Evolutionary conservation across 805 yeast species (phyloP), one percentile per base, ranked within the genome.

Genomic region (Metschnikowia noctiluminum): DNA sequence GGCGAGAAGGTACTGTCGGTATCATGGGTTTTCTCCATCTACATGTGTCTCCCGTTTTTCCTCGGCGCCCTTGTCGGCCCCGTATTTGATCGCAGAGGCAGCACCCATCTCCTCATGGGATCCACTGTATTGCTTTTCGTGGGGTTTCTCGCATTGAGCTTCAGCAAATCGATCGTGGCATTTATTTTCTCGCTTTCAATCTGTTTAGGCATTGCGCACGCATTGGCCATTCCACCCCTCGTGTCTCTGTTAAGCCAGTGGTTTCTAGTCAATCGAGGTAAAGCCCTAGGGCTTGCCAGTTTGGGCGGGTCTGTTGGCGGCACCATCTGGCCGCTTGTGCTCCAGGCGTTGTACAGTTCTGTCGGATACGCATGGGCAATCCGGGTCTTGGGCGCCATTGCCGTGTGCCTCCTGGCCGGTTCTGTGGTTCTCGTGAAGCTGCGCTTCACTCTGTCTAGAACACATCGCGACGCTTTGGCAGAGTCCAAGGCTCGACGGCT

Each of bases 251-350:
- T 84, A 0, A 79, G 83, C 27, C 88, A 85, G 51, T 85, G 87
- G 84, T 85, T 85, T 61, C 65, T 71, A 35, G 66, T 64, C 32
- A 82, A 73, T 56, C 70, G 90, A 56, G 90, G 85, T 1, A 69
- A 74, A 50, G 85, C 83, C 6, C 68, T 81, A 34, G 87, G 89
- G 0, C 54, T 82, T 3, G 84, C 85, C 4, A 79, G 84, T 47
- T 65, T 81, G 9, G 89, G 89, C 2, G 87, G 87, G 1, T 79
- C 86, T 3, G 63, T 81, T 7, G 89, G 89, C 1, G 90, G 89
- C 4, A 70, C 82, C 10, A 58, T 82, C 6, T 78, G 80, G 59
- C 87, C 89, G 1, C 62, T 83, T 35, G 64, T 80, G 61, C 62
- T 82, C 50, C 66, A 76, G 48, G 59, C 69, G 11, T 60, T 80